phyloP scores from a whole-genome alignment of 129 eudicot genomes.

The Mikania micrantha region DNA sequence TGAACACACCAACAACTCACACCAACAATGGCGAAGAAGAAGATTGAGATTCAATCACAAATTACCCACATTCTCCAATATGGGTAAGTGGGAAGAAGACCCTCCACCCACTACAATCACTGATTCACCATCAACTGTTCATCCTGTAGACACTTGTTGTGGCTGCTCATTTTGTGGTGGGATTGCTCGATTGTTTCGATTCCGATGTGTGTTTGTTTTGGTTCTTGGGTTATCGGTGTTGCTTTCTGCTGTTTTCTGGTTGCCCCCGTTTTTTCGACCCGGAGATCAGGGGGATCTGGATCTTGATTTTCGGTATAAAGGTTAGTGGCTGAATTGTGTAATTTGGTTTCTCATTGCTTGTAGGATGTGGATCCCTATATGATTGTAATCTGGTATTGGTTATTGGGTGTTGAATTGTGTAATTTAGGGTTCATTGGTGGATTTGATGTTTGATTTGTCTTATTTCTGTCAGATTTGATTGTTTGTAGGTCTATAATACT shows the following conservation, averaged over 20 bases:
- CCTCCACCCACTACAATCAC: conserved; percentile 28
- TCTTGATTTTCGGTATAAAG: conserved; percentile 65
- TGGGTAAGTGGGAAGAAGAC: conserved; percentile 74
- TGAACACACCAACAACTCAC: conserved; percentile 14
- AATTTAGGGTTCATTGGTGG: conserved; percentile 16
- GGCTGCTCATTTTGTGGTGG: conserved; percentile 18
- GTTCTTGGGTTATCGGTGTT: conserved; percentile 66
- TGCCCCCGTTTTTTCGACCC: conserved; percentile 56
- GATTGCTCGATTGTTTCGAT: conserved; percentile 26
- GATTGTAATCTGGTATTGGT: neutral
- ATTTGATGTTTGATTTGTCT: neutral
- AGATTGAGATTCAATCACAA: conserved; percentile 11
- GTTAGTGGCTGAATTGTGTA: conserved; percentile 22
- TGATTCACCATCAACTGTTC: conserved; percentile 36
- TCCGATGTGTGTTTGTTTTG: conserved; percentile 69
- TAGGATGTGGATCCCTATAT: neutral
- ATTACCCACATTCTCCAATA: conserved; percentile 47
- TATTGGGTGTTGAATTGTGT: conserved; percentile 11
- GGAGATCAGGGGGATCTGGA: conserved; percentile 70
- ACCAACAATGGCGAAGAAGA: conserved; percentile 39
- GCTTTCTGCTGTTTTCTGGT: conserved; percentile 81
- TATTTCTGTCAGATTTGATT: conserved; percentile 5
- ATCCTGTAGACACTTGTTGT: conserved; percentile 10
- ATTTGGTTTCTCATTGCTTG: neutral
- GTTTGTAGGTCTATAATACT: neutral